Base-by-base conservation (phyloP, 1,284 basidiomycete species). In the Irpex rosettiformis region DNA sequence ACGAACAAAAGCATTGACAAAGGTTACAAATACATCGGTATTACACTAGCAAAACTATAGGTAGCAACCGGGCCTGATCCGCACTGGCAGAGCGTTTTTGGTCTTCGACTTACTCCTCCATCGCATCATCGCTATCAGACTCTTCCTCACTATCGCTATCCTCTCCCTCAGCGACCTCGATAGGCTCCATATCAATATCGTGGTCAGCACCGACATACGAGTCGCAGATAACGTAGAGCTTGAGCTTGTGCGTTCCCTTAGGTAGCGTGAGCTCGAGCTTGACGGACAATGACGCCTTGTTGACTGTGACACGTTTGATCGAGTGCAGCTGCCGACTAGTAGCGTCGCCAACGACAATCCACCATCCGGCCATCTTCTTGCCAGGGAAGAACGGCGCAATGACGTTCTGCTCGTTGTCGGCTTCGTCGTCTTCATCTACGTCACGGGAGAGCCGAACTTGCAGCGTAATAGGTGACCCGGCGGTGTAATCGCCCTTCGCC, bases 361-460 rank as follows among this genome's bases (percentile, higher is more conserved):
- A 99, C 95, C 96, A 99, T 68, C 95, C 94, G 58, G 92, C 87
- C 73, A 96, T 85, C 80, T 98, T 98, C 72, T 88, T 88, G 58
- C 77, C 77, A 0, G 96, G 96, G 78, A 93, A 99, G 77, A 91
- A 94, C 0, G 95, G 93, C 0, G 94, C 94, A 24, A 97, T 82
- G 18, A 96, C 96, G 5, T 79, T 80, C 71, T 94, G 89, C 64
- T 91, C 88, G 59, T 82, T 80, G 54, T 81, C 77, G n/a, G 82
- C 80, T 3, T 86, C 85, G 59, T 91, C 90, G 10, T 94, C 91
- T 57, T 93, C 93, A 62, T 96, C 94, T 1, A 84, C 86, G 59
- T 97, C 95, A 42, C 91, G 85, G 45, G 89, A 83, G 6, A 99
- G 85, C 0, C 82, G 77, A 48, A 98, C 91, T 60, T 88, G 83